A percentile compares a stretch with the other conserved stretches of the same genome.
phyloP scores from a whole-genome alignment of 768 basidiomycete genomes.

The Tylopilus plumbeoviolaceoides region DNA sequence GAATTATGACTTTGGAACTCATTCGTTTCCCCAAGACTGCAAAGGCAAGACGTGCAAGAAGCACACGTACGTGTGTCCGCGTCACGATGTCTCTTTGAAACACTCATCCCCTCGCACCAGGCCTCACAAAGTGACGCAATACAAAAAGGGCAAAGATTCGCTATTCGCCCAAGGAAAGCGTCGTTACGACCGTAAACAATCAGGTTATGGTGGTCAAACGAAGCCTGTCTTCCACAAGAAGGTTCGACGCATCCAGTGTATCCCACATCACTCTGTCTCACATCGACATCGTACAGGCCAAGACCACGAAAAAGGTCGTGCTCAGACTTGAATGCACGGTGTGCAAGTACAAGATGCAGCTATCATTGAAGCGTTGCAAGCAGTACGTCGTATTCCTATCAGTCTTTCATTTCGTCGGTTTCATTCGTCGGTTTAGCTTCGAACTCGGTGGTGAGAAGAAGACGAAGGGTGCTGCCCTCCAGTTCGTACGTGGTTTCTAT shows the following conservation, averaged over 20 bases:
- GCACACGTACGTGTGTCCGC: slow-evolving; percentile 75
- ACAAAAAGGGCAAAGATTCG: slow-evolving; percentile 99
- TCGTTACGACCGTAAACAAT: slow-evolving; percentile 98
- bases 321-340: slow-evolving; percentile 95
- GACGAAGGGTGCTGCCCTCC: slow-evolving; percentile 95
- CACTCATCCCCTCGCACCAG: slow-evolving; percentile 36
- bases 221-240: slow-evolving; percentile 99
- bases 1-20: background rate
- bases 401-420: background rate
- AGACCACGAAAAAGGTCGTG: slow-evolving; percentile 99
- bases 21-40: slow-evolving; percentile 57
- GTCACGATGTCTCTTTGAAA: background rate
- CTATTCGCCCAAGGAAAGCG: slow-evolving; percentile 98
- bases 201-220: slow-evolving; percentile 99
- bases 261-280: background rate
- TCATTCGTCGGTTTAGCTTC: slow-evolving; percentile 54
- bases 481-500: slow-evolving; percentile 64
- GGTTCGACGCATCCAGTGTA: slow-evolving; percentile 31
- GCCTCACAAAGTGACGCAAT: slow-evolving; percentile 99
- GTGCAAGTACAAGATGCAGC: slow-evolving; percentile 98
- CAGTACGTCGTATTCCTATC: slow-evolving; percentile 57
- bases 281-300: slow-evolving; percentile 52
- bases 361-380: slow-evolving; percentile 98
- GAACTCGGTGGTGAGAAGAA: slow-evolving; percentile 99
- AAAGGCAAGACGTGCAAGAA: slow-evolving; percentile 96